Percentiles rank a stretch among this genome's conserved stretches.
These are phyloP conservation scores for Skeletonema menzelii DNA, from an alignment of 108 stramenopile genomes.

Conservation along the genomic window DNA sequence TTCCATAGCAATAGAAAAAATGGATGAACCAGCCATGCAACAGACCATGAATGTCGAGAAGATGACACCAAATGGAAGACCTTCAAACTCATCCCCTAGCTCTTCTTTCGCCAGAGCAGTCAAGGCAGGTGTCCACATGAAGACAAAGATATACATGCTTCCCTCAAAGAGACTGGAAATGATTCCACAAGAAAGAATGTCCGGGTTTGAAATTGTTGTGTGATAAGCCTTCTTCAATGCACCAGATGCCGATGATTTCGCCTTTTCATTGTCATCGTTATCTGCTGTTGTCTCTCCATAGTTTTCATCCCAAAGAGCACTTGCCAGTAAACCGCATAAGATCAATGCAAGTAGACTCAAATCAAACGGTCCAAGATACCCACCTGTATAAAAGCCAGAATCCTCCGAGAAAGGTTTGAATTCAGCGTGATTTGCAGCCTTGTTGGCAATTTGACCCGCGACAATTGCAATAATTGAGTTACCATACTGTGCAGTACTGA, in stretches of 20 bases:
- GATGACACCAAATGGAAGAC: slow-evolving; percentile 90
- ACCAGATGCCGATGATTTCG: slow-evolving; percentile 20
- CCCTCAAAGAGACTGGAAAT: slow-evolving; percentile 94
- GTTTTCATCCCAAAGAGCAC: slow-evolving; percentile 93
- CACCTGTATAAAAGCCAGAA: slow-evolving; percentile 67
- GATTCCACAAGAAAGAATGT: slow-evolving; percentile 81
- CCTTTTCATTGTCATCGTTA: slow-evolving; percentile 28
- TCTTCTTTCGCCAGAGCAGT: slow-evolving; percentile 48
- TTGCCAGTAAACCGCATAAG: slow-evolving; percentile 70
- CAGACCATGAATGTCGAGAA: slow-evolving; percentile 96
- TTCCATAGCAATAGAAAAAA: slow-evolving; percentile 83
- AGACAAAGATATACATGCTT: slow-evolving; percentile 93
- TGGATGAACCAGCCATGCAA: slow-evolving; percentile 89
- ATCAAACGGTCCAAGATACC: slow-evolving; percentile 95
- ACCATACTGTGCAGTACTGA: slow-evolving; percentile 87
- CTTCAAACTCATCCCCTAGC: slow-evolving; percentile 46
- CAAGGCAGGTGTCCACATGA: slow-evolving; percentile 96
- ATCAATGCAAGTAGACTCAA: slow-evolving; percentile 79
- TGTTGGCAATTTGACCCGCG: slow-evolving; percentile 93
- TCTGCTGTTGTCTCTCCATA: slow-evolving; percentile 63
- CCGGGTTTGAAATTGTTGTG: slow-evolving; percentile 58
- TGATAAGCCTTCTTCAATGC: slow-evolving; percentile 60
- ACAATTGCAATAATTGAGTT: slow-evolving; percentile 92
- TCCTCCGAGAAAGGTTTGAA: slow-evolving; percentile 32
- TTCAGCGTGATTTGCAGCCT: slow-evolving; percentile 52